These are phyloP conservation scores for Acanthamoeba royreba DNA, from an alignment of 208 protist species.

Conservation along the genomic window DNA sequence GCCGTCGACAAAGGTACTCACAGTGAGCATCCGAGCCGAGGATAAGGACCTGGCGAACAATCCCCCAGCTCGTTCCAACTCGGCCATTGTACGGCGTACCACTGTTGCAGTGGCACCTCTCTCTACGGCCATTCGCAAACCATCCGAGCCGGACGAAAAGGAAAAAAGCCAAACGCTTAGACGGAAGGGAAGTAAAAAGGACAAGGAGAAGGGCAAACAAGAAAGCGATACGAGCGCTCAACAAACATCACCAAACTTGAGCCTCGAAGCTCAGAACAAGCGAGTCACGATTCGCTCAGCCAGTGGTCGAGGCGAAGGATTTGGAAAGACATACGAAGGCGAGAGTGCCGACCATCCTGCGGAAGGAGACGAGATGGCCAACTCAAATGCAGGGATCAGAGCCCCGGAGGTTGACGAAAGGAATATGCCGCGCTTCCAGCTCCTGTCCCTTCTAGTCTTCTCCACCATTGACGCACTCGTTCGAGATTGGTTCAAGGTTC, in stretches of 20 bases:
- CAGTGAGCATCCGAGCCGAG: neutral
- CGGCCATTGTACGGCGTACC: neutral
- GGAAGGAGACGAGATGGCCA: too few relatives aligned
- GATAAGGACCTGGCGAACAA: neutral
- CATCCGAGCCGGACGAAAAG: neutral
- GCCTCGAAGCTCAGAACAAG: too few relatives aligned
- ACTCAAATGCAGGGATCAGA: too few relatives aligned
- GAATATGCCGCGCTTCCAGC: neutral
- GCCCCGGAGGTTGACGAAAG: neutral
- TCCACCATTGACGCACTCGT: neutral
- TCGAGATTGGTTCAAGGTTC: neutral
- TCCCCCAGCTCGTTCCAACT: neutral
- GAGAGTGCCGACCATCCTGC: too few relatives aligned
- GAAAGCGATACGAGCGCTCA: neutral
- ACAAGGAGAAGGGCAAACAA: neutral
- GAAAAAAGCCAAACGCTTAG: neutral
- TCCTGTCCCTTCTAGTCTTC: neutral
- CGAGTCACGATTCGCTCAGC: too few relatives aligned
- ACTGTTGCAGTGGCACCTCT: neutral
- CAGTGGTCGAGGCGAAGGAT: too few relatives aligned
- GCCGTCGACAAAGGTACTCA: neutral
- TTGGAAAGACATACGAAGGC: too few relatives aligned
- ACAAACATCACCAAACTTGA: neutral
- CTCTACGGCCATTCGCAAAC: neutral
- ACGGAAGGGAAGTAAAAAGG: neutral